phyloP scores from a whole-genome alignment of 2,329 filamentous ascomycete genomes.

The Cylindrodendrum hubeiense region DNA sequence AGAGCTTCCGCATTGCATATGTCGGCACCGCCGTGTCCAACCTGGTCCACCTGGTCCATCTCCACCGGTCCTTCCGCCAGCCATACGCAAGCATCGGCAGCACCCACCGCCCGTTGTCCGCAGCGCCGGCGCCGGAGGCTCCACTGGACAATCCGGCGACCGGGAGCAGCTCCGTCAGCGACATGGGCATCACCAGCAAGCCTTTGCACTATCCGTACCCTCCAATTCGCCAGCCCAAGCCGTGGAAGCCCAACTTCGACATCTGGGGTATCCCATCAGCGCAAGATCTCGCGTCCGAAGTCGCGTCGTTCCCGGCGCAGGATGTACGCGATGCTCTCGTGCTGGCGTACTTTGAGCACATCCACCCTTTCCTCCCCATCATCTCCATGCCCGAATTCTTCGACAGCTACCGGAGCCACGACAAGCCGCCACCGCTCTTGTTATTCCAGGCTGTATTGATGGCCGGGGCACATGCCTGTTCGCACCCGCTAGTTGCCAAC shows the following conservation, averaged over 20 bases:
- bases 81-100: slow-evolving; percentile 33
- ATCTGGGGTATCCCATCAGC: slow-evolving; percentile 37
- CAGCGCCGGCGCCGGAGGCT: slow-evolving; percentile 28
- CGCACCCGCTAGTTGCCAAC: slow-evolving; percentile 38
- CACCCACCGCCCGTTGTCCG: slow-evolving; percentile 22
- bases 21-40: slow-evolving; percentile 43
- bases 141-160: slow-evolving; percentile 22
- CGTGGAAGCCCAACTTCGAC: slow-evolving; percentile 37
- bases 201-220: slow-evolving; percentile 42
- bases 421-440: slow-evolving; percentile 35
- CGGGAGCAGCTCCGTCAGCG: slow-evolving; percentile 31
- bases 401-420: slow-evolving; percentile 34
- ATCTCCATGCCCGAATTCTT: slow-evolving; percentile 42
- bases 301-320: slow-evolving; percentile 40
- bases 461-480: slow-evolving; percentile 41
- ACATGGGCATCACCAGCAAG: slow-evolving; percentile 16
- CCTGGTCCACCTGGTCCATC: slow-evolving; percentile 37
- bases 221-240: slow-evolving; percentile 38
- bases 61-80: slow-evolving; percentile 40
- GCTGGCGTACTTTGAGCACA: slow-evolving; percentile 40
- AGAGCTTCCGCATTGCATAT: slow-evolving; percentile 44
- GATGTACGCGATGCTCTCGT: slow-evolving; percentile 42
- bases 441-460: slow-evolving; percentile 41
- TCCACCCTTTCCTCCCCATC: slow-evolving; percentile 41
- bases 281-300: slow-evolving; percentile 37